A percentile compares a stretch with the other conserved stretches of the same genome.
phyloP scores from a whole-genome alignment of 2,329 filamentous ascomycete species.

The Cercospora zeae-maydis region DNA sequence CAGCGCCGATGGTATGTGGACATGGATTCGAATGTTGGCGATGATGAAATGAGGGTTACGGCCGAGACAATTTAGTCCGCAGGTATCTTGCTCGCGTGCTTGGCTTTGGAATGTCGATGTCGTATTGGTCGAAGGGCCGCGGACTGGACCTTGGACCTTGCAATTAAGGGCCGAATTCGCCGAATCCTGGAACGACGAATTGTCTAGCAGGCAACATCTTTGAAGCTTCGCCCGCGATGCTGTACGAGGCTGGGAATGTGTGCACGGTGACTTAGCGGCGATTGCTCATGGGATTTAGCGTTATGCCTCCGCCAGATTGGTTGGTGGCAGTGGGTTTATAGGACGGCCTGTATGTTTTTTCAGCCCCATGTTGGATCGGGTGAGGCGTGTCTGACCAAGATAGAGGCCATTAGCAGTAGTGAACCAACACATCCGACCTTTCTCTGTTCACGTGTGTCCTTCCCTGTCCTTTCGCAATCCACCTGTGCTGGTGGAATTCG shows the following conservation, averaged over 20 bases:
- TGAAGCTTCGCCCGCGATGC: neutral
- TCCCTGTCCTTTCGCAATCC: too few species aligned
- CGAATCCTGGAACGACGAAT: neutral
- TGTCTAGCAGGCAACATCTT: neutral
- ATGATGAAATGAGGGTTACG: too few species aligned
- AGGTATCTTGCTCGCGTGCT: neutral
- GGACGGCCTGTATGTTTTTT: too few species aligned
- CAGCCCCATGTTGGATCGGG: too few species aligned
- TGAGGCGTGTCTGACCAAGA: too few species aligned
- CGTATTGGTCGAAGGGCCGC: neutral
- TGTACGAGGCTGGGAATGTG: neutral
- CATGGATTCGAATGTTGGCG: neutral
- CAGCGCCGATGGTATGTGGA: neutral
- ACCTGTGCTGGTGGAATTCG: too few species aligned
- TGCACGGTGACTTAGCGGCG: neutral
- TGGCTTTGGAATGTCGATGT: neutral
- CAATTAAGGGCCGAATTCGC: neutral
- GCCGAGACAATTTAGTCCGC: neutral
- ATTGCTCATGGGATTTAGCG: neutral
- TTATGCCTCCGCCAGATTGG: neutral
- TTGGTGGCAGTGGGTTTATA: neutral
- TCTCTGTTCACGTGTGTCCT: too few species aligned
- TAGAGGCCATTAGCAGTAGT: too few species aligned
- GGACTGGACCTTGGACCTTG: neutral
- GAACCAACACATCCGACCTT: too few species aligned